These are phyloP conservation scores for Paspalum vaginatum DNA, from an alignment of 176 grass and related monocot species.

Conservation along the genomic window DNA sequence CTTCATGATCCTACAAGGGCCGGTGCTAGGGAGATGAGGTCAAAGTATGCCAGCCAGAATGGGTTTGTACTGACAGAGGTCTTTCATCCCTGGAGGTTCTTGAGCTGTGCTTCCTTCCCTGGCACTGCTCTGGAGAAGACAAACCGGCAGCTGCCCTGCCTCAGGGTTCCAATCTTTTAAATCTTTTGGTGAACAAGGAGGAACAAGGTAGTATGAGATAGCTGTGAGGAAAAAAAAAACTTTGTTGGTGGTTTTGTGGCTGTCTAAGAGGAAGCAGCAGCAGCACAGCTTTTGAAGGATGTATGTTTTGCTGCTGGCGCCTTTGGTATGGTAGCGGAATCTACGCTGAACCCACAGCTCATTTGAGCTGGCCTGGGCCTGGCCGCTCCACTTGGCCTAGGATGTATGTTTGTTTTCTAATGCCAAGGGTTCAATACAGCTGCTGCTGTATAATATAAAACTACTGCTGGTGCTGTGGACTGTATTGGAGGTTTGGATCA, in stretches of 20 bases:
- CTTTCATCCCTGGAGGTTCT: not conserved
- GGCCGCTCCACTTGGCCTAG: not conserved
- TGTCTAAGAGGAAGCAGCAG: not conserved
- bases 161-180: too few species aligned
- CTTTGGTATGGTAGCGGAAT: constrained; percentile 9
- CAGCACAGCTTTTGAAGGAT: not conserved
- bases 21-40: not conserved
- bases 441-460: not conserved
- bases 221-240: not conserved
- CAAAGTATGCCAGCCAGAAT: not conserved
- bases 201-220: not conserved
- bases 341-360: not conserved
- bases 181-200: not conserved
- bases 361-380: not conserved
- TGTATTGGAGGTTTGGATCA: not conserved
- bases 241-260: not conserved
- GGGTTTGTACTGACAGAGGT: not conserved
- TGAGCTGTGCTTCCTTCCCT: not conserved
- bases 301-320: not conserved
- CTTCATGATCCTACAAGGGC: not conserved
- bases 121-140: too few species aligned
- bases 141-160: too few species aligned
- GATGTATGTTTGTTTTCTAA: not conserved
- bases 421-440: not conserved
- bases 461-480: not conserved